Conservation (phyloP, 2,329 filamentous ascomycete species). For the Microcyclospora tardicrescens region DNA sequence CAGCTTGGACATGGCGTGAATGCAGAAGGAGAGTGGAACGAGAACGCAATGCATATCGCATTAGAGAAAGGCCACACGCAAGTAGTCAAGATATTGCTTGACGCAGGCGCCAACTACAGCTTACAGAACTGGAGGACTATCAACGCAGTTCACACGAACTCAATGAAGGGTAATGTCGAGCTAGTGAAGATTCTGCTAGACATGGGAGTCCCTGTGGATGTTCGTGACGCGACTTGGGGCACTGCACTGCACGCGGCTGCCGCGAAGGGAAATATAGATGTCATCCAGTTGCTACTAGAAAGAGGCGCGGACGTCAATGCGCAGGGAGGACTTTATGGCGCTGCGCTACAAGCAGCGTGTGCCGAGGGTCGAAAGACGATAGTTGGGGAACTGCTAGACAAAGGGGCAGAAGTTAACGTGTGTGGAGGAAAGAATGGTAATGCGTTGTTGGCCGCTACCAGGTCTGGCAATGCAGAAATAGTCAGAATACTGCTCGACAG, state of each 20-base stretch:
- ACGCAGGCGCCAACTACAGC: neutral
- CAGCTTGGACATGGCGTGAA: conserved; percentile 7
- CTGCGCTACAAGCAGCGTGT: neutral
- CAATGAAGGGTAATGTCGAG: neutral
- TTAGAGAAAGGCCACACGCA: neutral
- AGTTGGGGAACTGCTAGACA: conserved; percentile 11
- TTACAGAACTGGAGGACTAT: neutral
- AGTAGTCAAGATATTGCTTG: neutral
- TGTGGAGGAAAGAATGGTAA: conserved; percentile 6
- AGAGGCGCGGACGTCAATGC: neutral
- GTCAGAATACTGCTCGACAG: conserved; percentile 10
- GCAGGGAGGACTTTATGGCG: neutral
- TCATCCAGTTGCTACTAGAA: neutral
- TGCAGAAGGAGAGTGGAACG: conserved; percentile 3
- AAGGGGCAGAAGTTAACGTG: conserved; percentile 8
- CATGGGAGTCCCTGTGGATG: conserved; percentile 7
- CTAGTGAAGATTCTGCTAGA: conserved; percentile 4
- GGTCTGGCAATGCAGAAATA: conserved; percentile 7
- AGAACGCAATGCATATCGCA: conserved; percentile 9
- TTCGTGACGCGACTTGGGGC: neutral
- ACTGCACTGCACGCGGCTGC: neutral
- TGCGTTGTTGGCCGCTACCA: conserved; percentile 10
- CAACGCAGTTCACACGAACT: conserved; percentile 1
- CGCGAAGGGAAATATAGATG: neutral
- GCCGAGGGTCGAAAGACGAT: conserved; percentile 1